A percentile compares a stretch with the other conserved stretches of the same genome.
phyloP scores from a whole-genome alignment of 257 asterid species.

The Leptodermis oblonga region DNA sequence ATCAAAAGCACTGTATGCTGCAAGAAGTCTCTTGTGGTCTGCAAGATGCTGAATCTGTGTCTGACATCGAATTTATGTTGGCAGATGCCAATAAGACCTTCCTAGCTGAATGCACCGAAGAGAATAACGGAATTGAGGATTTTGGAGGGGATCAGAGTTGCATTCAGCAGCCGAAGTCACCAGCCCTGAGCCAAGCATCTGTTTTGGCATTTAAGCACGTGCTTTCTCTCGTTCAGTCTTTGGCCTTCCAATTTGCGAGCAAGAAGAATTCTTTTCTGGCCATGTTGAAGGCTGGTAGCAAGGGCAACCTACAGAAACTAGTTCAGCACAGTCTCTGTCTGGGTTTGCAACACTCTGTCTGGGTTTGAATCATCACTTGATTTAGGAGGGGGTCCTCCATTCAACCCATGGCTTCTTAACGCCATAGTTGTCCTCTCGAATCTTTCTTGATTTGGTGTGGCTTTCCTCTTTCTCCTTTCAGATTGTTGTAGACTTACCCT shows the following conservation, averaged over 20 bases:
- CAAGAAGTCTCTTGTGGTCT: conserved; percentile 72
- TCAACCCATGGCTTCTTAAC: too few relatives aligned
- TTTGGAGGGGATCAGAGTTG: conserved; percentile 34
- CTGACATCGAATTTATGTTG: conserved; percentile 51
- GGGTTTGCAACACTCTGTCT: conserved; percentile 84
- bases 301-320: conserved; percentile 78
- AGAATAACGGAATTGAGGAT: conserved; percentile 23
- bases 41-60: conserved; percentile 65
- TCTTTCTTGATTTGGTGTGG: too few relatives aligned
- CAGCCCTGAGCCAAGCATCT: conserved; percentile 61
- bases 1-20: too few relatives aligned
- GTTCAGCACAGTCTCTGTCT: conserved; percentile 92
- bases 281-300: conserved; percentile 96
- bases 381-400: too few relatives aligned
- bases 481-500: too few relatives aligned
- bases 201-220: conserved; percentile 64
- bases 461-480: too few relatives aligned
- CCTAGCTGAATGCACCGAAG: conserved; percentile 50
- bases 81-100: conserved; percentile 46
- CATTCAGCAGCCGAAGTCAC: conserved; percentile 48
- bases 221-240: conserved; percentile 58
- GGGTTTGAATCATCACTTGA: too few relatives aligned
- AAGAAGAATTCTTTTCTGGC: conserved; percentile 53
- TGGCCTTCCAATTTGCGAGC: conserved; percentile 56
- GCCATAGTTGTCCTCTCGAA: too few relatives aligned